phyloP scores from a whole-genome alignment of 768 basidiomycete genomes.

The Russula sp. region DNA sequence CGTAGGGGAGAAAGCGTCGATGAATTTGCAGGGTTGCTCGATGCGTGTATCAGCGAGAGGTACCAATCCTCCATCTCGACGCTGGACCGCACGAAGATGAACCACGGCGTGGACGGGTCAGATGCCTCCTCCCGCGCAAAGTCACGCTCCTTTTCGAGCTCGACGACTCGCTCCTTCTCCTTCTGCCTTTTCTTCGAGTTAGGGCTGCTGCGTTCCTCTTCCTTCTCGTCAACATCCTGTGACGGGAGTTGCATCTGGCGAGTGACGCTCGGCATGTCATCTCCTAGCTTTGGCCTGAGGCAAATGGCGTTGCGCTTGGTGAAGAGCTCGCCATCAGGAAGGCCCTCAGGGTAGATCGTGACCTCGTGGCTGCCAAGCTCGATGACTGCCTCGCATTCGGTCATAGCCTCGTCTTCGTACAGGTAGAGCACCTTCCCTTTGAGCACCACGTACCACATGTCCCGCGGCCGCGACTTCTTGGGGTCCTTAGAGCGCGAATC shows the following conservation, averaged over 20 bases:
- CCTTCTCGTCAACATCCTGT: conserved; percentile 30
- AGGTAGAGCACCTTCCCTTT: conserved; percentile 89
- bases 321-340: conserved; percentile 85
- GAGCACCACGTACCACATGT: conserved; percentile 88
- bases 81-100: conserved; percentile 84
- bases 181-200: conserved; percentile 40
- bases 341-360: conserved; percentile 63
- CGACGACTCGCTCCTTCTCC: conserved; percentile 33
- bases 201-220: conserved; percentile 38
- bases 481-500: conserved; percentile 83
- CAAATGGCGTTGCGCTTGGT: conserved; percentile 87
- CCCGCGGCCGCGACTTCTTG: conserved; percentile 77
- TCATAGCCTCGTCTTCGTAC: conserved; percentile 89
- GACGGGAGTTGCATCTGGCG: conserved; percentile 43
- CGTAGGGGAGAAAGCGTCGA: conserved; percentile 55
- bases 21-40: conserved; percentile 54
- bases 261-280: conserved; percentile 43
- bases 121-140: conserved; percentile 45
- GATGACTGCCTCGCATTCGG: conserved; percentile 87
- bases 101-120: conserved; percentile 70
- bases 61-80: conserved; percentile 99
- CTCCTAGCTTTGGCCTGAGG: conserved; percentile 46
- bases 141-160: conserved; percentile 31
- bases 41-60: conserved; percentile 70
- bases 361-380: conserved; percentile 78